Conservation (phyloP, 495 filamentous ascomycete genomes). For the Hyaloscypha bicolor region DNA sequence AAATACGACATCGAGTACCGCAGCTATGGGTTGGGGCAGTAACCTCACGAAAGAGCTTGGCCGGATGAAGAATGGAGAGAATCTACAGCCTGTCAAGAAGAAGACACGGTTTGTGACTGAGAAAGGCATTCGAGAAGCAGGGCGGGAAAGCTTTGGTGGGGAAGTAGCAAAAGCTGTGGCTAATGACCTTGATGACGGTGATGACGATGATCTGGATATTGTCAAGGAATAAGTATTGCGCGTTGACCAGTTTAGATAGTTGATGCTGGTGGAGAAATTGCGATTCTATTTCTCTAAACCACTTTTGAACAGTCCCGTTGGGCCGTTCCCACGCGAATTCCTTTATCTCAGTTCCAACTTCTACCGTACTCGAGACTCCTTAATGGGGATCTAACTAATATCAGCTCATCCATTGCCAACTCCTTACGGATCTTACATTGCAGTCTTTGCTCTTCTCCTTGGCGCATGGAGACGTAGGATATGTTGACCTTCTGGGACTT, state of each 20-base stretch:
- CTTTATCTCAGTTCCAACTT: no score
- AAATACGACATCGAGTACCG: conserved; percentile 39
- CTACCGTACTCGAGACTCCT: no score
- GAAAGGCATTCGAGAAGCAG: conserved; percentile 75
- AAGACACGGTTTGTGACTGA: conserved; percentile 83
- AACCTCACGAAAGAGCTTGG: conserved; percentile 47
- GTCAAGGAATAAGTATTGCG: conserved; percentile 38
- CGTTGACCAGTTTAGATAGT: neutral
- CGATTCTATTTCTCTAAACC: neutral
- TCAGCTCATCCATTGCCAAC: no score
- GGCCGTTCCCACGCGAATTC: no score
- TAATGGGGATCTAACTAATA: no score
- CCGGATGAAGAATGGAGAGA: conserved; percentile 58
- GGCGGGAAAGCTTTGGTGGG: conserved; percentile 70
- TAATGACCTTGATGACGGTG: conserved; percentile 49
- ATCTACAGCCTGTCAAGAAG: conserved; percentile 58
- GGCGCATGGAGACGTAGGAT: no score
- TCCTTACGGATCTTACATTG: no score
- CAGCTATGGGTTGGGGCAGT: conserved; percentile 51
- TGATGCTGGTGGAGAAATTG: neutral
- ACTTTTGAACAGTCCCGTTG: no score
- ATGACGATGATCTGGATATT: conserved; percentile 51
- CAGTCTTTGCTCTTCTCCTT: no score
- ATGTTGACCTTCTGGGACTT: no score
- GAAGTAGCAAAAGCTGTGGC: conserved; percentile 39